These are phyloP conservation scores for Helicostylum pulchrum DNA, from an alignment of 192 early-diverging fungal species.

Conservation along the genomic window DNA sequence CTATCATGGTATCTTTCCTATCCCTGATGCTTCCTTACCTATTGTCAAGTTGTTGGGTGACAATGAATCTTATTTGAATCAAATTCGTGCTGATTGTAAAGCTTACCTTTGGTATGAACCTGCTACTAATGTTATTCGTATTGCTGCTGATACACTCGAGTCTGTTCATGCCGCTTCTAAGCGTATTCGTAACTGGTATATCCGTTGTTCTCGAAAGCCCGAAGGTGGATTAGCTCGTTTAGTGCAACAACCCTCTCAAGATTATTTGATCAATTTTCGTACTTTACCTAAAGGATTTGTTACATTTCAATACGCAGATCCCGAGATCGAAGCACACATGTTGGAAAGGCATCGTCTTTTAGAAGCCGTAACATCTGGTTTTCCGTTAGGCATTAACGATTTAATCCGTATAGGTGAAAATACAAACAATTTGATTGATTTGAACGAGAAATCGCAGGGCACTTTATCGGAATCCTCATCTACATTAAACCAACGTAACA, in stretches of 20 bases:
- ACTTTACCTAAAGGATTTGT: conserved; percentile 13
- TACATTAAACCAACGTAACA: conserved; percentile 18
- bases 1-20: conserved; percentile 25
- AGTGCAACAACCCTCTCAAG: conserved; percentile 19
- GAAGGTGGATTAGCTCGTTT: background rate
- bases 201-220: conserved; percentile 13
- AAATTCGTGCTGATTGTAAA: conserved; percentile 37
- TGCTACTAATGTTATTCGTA: conserved; percentile 9
- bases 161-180: conserved; percentile 18
- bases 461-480: background rate
- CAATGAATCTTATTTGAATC: conserved; percentile 31
- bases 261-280: conserved; percentile 11
- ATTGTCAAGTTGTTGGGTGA: conserved; percentile 28
- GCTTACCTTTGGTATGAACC: conserved; percentile 37
- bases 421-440: background rate
- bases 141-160: conserved; percentile 19
- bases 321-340: background rate
- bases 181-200: conserved; percentile 39
- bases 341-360: conserved; percentile 13
- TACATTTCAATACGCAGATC: background rate
- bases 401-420: conserved; percentile 25
- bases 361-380: conserved; percentile 18
- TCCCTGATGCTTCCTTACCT: conserved; percentile 27
- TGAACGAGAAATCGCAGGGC: background rate
- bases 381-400: conserved; percentile 3